Evolutionary conservation across 2,329 filamentous ascomycete genomes (phyloP).

Genomic region (Lasiodiplodia gonubiensis): DNA sequence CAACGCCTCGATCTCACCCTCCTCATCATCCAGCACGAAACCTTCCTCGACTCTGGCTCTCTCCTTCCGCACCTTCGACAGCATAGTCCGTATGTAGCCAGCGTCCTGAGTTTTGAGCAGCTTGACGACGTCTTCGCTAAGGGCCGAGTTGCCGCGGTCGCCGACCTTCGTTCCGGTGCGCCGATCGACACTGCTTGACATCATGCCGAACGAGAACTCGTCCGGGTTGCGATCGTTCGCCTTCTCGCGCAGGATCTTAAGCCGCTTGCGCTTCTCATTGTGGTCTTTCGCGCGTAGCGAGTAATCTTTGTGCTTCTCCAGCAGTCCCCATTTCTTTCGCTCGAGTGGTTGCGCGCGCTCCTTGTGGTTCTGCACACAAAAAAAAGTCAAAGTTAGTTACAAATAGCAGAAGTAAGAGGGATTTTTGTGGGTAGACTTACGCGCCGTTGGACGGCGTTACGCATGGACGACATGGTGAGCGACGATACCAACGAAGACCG

Average conservation of each 20-base stretch:
- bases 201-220: constrained; percentile 71
- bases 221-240: constrained; percentile 67
- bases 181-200: constrained; percentile 57
- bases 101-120: constrained; percentile 70
- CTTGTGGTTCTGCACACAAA: constrained; percentile 73
- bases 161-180: constrained; percentile 47
- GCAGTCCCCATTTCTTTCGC: constrained; percentile 83
- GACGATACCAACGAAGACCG: background rate
- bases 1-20: constrained; percentile 51
- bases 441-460: constrained; percentile 40
- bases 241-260: constrained; percentile 65
- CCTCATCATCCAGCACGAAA: constrained; percentile 46
- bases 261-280: constrained; percentile 65
- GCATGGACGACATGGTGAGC: constrained; percentile 31
- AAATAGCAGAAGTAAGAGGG: background rate
- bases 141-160: constrained; percentile 53
- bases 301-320: constrained; percentile 94
- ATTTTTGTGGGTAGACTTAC: constrained; percentile 7
- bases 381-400: background rate
- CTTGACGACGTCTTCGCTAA: constrained; percentile 64
- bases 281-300: constrained; percentile 68
- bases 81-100: constrained; percentile 64
- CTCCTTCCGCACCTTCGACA: constrained; percentile 61
- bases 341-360: constrained; percentile 88
- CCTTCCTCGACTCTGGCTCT: constrained; percentile 55